A percentile compares a stretch with the other conserved stretches of the same genome.
phyloP scores from a whole-genome alignment of 306 rosid genomes.

The Albizia julibrissin region DNA sequence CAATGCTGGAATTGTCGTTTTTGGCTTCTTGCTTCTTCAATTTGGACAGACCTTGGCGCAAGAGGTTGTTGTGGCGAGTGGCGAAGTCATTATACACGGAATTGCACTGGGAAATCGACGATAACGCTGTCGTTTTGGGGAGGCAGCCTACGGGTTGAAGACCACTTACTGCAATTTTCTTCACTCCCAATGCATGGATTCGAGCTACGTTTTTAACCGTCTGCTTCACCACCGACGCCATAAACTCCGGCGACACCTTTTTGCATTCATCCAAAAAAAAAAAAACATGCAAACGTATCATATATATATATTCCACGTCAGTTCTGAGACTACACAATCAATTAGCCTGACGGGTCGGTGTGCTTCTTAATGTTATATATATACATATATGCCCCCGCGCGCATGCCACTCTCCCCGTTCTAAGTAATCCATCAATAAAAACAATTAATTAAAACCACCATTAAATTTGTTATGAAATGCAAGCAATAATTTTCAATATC shows the following conservation, averaged over 20 bases:
- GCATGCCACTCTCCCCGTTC: no score
- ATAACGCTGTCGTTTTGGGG: slow-evolving; percentile 27
- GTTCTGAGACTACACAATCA: neutral
- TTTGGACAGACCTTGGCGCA: slow-evolving; percentile 22
- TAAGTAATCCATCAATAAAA: no score
- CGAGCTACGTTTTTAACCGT: slow-evolving; percentile 13
- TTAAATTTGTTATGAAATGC: no score
- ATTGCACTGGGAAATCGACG: slow-evolving; percentile 34
- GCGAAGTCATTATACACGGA: neutral
- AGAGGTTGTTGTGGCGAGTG: slow-evolving; percentile 29
- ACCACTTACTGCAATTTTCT: slow-evolving; percentile 35
- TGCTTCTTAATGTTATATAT: no score
- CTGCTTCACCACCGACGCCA: slow-evolving; percentile 31
- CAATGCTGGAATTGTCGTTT: slow-evolving; percentile 8
- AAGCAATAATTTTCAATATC: no score
- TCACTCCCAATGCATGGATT: slow-evolving; percentile 41
- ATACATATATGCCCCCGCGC: no score
- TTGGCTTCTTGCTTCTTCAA: slow-evolving; percentile 27
- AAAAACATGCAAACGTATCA: neutral
- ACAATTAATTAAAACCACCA: no score
- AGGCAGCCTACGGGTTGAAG: slow-evolving; percentile 47
- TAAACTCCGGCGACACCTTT: slow-evolving; percentile 29
- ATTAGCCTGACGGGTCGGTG: no score
- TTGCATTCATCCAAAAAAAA: neutral
- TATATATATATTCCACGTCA: neutral